These are phyloP conservation scores for Tuber microsphaerosporum DNA, from an alignment of 495 filamentous ascomycete species.

Conservation along the genomic window DNA sequence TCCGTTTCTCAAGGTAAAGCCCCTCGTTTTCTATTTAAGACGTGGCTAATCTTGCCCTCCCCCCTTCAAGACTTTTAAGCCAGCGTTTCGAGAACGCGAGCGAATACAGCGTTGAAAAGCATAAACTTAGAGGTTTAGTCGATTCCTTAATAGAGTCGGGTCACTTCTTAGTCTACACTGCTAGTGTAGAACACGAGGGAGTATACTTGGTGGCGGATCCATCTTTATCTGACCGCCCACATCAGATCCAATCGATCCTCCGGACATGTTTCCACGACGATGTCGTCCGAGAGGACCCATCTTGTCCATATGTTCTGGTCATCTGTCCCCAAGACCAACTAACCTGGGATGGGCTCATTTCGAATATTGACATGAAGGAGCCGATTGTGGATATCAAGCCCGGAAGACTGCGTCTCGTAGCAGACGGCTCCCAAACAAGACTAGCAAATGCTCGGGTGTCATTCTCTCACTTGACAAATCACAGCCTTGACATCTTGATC, in stretches of 20 bases:
- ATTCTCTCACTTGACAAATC: slow-evolving; percentile 68
- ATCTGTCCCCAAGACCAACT: slow-evolving; percentile 72
- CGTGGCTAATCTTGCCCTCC: slow-evolving; percentile 12
- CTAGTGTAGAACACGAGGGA: slow-evolving; percentile 60
- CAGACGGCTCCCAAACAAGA: slow-evolving; percentile 75
- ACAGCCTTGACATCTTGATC: slow-evolving; percentile 76
- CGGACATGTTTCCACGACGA: slow-evolving; percentile 81
- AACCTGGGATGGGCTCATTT: slow-evolving; percentile 71
- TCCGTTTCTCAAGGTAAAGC: slow-evolving; percentile 48
- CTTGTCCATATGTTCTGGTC: slow-evolving; percentile 74
- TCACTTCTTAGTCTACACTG: slow-evolving; percentile 72
- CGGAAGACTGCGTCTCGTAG: slow-evolving; percentile 79
- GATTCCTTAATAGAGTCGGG: slow-evolving; percentile 74
- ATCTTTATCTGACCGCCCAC: slow-evolving; percentile 61
- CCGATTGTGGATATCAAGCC: slow-evolving; percentile 77
- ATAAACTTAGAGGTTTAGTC: slow-evolving; percentile 64
- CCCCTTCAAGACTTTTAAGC: slow-evolving; percentile 58
- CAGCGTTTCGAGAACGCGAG: slow-evolving; percentile 93
- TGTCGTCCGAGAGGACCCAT: slow-evolving; percentile 59
- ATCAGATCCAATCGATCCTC: slow-evolving; percentile 76
- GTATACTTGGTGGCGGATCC: slow-evolving; percentile 81
- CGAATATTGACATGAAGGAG: slow-evolving; percentile 63
- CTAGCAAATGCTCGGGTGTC: slow-evolving; percentile 67
- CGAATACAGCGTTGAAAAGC: slow-evolving; percentile 74
- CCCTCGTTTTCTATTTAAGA: background rate